phyloP scores from a whole-genome alignment of 1,284 basidiomycete genomes.

The Cystobasidiaceae sp. region DNA sequence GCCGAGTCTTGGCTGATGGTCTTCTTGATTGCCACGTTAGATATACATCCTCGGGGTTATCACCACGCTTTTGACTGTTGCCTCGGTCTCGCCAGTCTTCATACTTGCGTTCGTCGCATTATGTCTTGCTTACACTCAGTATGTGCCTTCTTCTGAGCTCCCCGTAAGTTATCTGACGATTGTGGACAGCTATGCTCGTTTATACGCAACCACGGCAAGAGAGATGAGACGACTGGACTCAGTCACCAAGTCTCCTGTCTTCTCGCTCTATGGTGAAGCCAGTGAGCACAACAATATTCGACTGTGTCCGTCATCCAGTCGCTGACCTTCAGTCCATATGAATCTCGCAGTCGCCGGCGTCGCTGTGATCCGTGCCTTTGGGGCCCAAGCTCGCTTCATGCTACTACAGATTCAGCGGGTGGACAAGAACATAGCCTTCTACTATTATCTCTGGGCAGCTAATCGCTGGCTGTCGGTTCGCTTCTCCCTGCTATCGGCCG shows the following conservation, averaged over 20 bases:
- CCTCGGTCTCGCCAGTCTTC: conserved; percentile 45
- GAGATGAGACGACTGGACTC: conserved; percentile 56
- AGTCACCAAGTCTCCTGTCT: conserved; percentile 80
- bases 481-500: conserved; percentile 1
- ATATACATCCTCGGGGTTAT: conserved; percentile 39
- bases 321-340: not conserved
- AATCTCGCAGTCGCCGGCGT: conserved; percentile 50
- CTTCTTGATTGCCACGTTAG: conserved; percentile 57
- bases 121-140: conserved; percentile 32
- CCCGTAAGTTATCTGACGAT: not conserved
- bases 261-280: conserved; percentile 60
- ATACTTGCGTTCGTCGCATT: conserved; percentile 37
- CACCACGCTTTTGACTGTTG: conserved; percentile 70
- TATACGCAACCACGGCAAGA: conserved; percentile 35
- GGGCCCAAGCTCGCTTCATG: conserved; percentile 48
- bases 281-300: not conserved
- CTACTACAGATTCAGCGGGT: not conserved
- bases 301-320: not conserved
- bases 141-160: not conserved
- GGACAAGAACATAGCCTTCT: conserved; percentile 11
- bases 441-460: conserved; percentile 45
- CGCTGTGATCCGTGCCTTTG: conserved; percentile 78
- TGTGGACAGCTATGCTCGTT: conserved; percentile 27
- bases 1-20: conserved; percentile 56
- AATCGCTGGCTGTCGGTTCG: conserved; percentile 43